Evolutionary conservation across 371 early-diverging fungal species (phyloP), one percentile per base, ranked within the genome.

Genomic region (Mucor plumbeus): DNA sequence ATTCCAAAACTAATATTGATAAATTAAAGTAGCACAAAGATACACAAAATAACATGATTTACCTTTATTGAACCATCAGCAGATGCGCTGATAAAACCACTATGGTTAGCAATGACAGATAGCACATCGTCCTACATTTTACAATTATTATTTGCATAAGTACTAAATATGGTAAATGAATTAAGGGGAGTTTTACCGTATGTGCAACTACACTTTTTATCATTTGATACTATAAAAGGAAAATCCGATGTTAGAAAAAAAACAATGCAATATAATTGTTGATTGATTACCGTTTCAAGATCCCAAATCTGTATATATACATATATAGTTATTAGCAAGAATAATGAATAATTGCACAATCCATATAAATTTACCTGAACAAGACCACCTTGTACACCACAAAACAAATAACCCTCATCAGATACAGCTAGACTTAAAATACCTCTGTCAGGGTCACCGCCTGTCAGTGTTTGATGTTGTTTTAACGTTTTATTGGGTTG

Each of bases 361-460:
- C 38, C 38, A 34, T 39, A 11, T 10, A 43, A 48, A 55, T 15
- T 53, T 72, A 84, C 88, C 72, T 87, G 85, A 40, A 94, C 85
- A 61, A 81, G 84, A 50, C 94, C 94, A 63, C 89, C 91, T 84
- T 94, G 94, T n/a, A 88, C 81, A 57, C 93, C 94, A 70, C 90
- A 89, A 63, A 89, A 91, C 64, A 94, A 72, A 43, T 91, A 83
- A 1, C 88, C 92, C 59, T 92, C 92, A 58, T 86, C 79, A 7
- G 79, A 82, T 40, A 92, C 64, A 5, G 88, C 87, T 58, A 94
- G 65, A 56, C 88, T 69, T 44, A 90, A 73, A 7, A 92, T 83
- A 34, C 89, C 87, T 50, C 80, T 82, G 56, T 90, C 91, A 35
- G 79, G 76, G 31, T 84, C 54, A 53, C 63, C 41, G 10, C 84